Base-by-base conservation (phyloP, 306 rosid species). In the Leucaena leucocephala region DNA sequence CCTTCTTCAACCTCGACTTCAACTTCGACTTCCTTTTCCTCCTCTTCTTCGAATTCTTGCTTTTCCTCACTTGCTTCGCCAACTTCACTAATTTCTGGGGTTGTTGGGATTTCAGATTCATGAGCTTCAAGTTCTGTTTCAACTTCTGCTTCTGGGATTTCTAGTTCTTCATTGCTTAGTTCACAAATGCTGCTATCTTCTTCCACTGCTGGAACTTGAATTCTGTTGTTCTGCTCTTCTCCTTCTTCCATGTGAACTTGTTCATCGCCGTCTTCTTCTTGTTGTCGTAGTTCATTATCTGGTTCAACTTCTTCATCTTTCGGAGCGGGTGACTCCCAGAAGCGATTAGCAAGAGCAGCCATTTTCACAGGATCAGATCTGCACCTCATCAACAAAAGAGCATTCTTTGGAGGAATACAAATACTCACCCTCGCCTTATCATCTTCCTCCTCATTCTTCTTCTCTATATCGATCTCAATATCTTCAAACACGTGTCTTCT, bases 281-380 rank as follows among this genome's bases (percentile, higher is more conserved):
- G 80, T 27, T 46, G 78, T 48, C 10, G 35, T 5, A 67, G 12
- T 76, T 66, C 64, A 11, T 35, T 44, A 21, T n/a, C 74, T 8
- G 21, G 67, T 21, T 64, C 73, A 19, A 59, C 55, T 22, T 22
- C 78, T 68, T 67, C 81, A 43, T 77, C 77, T 81, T 83, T 83
- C 0, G 64, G 79, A 70, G 65, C 80, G 21, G 97, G 94, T 33
- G 97, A 81, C 34, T 92, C 97, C 93, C 89, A 93, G 44, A 95
- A 89, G 1, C 92, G 67, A 45, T 88, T 90, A 7, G 97, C 97
- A n/a, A 95, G 87, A 43, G 95, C 98, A 4, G 98, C 99, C 99
- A 93, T 89, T 84, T 90, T 95, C 27, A 93, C 96, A 46, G 99
- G 99, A 85, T 95, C 99, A 87, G 98, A 95, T 90, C 99, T 91